These are phyloP conservation scores for Sclerotinia sclerotiorum DNA, from an alignment of 2,329 filamentous ascomycete species.

Conservation along the genomic window DNA sequence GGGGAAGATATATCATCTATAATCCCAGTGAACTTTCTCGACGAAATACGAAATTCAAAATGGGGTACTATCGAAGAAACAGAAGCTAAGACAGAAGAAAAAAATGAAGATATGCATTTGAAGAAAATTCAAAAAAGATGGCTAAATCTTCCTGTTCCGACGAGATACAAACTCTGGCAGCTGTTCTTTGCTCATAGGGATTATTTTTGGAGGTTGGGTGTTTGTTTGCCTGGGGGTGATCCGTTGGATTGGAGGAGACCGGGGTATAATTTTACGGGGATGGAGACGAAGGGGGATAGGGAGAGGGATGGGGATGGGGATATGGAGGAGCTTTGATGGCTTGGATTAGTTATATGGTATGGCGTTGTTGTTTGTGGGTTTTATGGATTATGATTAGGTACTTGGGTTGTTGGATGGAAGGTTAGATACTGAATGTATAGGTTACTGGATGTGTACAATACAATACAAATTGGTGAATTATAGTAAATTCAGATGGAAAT, in stretches of 20 bases:
- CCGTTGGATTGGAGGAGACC: constrained; percentile 64
- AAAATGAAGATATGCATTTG: constrained; percentile 31
- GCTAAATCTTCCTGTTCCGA: constrained; percentile 38
- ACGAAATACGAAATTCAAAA: not conserved
- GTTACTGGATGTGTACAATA: too few species aligned
- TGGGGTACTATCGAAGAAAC: not conserved
- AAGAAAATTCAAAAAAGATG: constrained; percentile 20
- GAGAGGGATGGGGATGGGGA: constrained; percentile 25
- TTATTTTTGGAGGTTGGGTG: constrained; percentile 91
- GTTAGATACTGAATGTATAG: too few species aligned
- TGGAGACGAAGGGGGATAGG: constrained; percentile 13
- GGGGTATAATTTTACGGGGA: constrained; percentile 45
- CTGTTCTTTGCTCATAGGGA: constrained; percentile 91
- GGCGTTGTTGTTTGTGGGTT: too few species aligned
- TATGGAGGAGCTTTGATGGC: not conserved
- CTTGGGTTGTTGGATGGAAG: too few species aligned
- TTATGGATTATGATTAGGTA: too few species aligned
- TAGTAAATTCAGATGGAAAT: too few species aligned
- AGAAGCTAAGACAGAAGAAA: not conserved
- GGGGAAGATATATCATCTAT: not conserved
- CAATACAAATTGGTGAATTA: too few species aligned
- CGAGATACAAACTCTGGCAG: constrained; percentile 77
- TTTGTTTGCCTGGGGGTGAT: constrained; percentile 82
- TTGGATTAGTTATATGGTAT: too few species aligned
- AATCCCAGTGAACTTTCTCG: not conserved